Conservation (phyloP, 2,329 filamentous ascomycete species). For the Phialophora tarda region DNA sequence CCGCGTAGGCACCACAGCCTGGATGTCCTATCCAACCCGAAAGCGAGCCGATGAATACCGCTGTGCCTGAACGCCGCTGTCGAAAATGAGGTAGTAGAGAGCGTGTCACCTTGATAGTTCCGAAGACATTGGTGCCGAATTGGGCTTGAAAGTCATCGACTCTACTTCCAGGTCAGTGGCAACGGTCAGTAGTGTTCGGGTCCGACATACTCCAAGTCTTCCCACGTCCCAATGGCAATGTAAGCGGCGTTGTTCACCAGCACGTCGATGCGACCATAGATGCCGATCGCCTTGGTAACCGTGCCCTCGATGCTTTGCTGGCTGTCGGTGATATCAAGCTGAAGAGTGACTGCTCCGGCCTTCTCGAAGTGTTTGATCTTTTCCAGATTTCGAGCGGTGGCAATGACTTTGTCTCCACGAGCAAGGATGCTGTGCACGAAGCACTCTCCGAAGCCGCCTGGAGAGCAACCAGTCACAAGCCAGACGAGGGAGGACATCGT, state of each 20-base stretch:
- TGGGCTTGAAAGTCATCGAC: slow-evolving; percentile 40
- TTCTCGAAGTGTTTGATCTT: slow-evolving; percentile 17
- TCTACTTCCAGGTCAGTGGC: slow-evolving; percentile 14
- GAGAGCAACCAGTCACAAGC: slow-evolving; percentile 47
- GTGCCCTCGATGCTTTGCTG: slow-evolving; percentile 19
- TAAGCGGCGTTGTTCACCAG: slow-evolving; percentile 47
- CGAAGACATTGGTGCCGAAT: slow-evolving; percentile 49
- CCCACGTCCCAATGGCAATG: slow-evolving; percentile 39
- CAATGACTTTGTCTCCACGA: slow-evolving; percentile 46
- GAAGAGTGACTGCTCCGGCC: slow-evolving; percentile 18
- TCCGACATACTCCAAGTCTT: slow-evolving; percentile 41
- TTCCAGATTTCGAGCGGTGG: slow-evolving; percentile 41
- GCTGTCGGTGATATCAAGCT: slow-evolving; percentile 26
- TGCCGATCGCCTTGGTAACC: slow-evolving; percentile 11
- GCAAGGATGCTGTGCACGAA: slow-evolving; percentile 41
- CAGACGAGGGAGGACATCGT: slow-evolving; percentile 42
- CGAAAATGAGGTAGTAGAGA: slow-evolving; percentile 48
- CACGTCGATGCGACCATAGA: slow-evolving; percentile 43
- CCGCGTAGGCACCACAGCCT: slow-evolving; percentile 44
- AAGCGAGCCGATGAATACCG: slow-evolving; percentile 47
- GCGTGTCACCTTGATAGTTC: slow-evolving; percentile 45
- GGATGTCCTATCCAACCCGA: slow-evolving; percentile 41
- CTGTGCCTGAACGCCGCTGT: slow-evolving; percentile 41
- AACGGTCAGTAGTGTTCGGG: background rate
- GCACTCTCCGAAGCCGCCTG: slow-evolving; percentile 43